Percentiles rank a stretch among this genome's conserved stretches.
Evolutionary conservation across 169 alveolate species (phyloP).

Genomic region (Cryptosporidium muris): DNA sequence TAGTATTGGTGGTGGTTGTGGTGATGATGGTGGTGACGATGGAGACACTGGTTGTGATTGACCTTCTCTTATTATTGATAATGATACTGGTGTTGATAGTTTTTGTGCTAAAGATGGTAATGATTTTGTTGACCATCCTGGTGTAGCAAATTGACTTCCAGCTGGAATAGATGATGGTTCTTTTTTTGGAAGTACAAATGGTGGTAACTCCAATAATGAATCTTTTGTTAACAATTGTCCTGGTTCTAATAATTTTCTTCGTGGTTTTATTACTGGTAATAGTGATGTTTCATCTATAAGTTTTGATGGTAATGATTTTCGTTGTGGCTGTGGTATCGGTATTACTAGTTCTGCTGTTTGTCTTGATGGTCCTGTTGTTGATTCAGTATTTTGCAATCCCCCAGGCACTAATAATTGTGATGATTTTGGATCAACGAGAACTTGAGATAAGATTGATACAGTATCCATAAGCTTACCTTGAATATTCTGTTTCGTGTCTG

Average conservation of each 20-base stretch:
- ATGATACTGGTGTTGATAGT: not conserved
- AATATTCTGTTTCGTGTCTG: too few species aligned
- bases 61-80: not conserved
- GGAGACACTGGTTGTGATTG: not conserved
- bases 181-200: not conserved
- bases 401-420: too few species aligned
- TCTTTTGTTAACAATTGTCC: not conserved
- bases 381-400: too few species aligned
- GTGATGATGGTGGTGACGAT: not conserved
- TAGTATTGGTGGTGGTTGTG: too few species aligned
- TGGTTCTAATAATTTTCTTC: not conserved
- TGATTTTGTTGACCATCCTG: not conserved
- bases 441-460: too few species aligned
- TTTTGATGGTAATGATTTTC: constrained; percentile 6
- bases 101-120: not conserved
- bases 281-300: constrained; percentile 5
- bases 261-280: not conserved
- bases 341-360: not conserved
- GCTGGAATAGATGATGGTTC: not conserved
- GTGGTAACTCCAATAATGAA: not conserved
- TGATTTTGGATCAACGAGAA: too few species aligned
- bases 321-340: not conserved
- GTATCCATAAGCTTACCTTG: too few species aligned
- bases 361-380: too few species aligned
- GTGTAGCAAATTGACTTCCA: not conserved